A percentile compares a stretch with the other conserved stretches of the same genome.
phyloP scores from a whole-genome alignment of 345 rosid genomes.

The Hypericum androsaemum region DNA sequence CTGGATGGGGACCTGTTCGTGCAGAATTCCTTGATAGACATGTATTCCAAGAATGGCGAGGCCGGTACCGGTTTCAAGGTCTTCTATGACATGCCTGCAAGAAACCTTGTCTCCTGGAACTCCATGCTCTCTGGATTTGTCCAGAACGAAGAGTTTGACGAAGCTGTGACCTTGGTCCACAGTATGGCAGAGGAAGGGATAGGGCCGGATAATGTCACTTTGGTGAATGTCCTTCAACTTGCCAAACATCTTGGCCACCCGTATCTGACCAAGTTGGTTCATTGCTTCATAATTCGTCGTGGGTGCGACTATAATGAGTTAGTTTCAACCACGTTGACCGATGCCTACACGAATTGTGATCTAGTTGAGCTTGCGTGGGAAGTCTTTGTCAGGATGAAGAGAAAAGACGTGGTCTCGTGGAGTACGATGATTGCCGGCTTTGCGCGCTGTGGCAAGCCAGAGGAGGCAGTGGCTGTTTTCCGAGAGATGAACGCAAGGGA shows the following conservation, averaged over 20 bases:
- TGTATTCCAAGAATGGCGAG: conserved; percentile 48
- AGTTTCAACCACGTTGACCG: conserved; percentile 41
- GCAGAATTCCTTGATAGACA: conserved; percentile 52
- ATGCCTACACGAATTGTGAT: conserved; percentile 49
- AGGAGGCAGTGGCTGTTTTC: conserved; percentile 46
- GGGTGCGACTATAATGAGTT: conserved; percentile 36
- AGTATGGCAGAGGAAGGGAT: conserved; percentile 34
- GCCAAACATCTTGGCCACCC: conserved; percentile 40
- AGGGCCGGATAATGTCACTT: conserved; percentile 41
- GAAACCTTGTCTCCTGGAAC: conserved; percentile 61
- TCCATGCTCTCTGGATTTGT: conserved; percentile 50
- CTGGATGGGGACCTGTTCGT: conserved; percentile 38
- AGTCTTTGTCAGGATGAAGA: conserved; percentile 25
- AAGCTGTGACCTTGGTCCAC: conserved; percentile 35
- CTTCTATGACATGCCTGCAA: conserved; percentile 28
- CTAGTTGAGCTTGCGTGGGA: conserved; percentile 35
- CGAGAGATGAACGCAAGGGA: conserved; percentile 28
- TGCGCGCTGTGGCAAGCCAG: conserved; percentile 36
- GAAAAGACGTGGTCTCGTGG: conserved; percentile 52
- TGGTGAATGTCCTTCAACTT: conserved; percentile 43
- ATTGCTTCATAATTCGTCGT: conserved; percentile 32
- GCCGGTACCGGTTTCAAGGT: conserved; percentile 37
- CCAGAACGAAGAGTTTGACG: conserved; percentile 28
- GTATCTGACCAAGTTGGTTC: conserved; percentile 47
- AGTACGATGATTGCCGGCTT: conserved; percentile 62